Evolutionary conservation across 768 basidiomycete species (phyloP), one percentile per base, ranked within the genome.

Genomic region (Auriculariales sp.): DNA sequence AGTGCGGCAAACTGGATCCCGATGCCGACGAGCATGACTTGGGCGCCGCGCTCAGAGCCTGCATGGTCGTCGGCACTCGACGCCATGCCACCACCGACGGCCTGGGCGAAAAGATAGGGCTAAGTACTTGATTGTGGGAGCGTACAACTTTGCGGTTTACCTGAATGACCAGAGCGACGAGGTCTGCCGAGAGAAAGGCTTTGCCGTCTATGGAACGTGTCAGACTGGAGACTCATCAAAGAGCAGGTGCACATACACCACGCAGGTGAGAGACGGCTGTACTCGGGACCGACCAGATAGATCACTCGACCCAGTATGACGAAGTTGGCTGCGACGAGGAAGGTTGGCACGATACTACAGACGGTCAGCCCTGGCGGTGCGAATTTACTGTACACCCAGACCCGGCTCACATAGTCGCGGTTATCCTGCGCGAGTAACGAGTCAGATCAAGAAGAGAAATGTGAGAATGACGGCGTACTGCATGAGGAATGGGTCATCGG

Each of bases 151-250:
- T n/a, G n/a, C n/a, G n/a, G n/a, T n/a, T n/a, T n/a, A n/a, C 81
- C 63, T 85, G 82, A 2, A 82, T 61, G n/a, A 77, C 61, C 17
- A 85, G 68, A 12, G 80, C 73, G 31, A 79, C 59, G 22, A 80
- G 57, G 54, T 84, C 83, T 19, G 55, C 57, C 17, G 34, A 52
- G 50, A 64, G 58, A 53, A 66, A 65, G 61, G 56, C 53, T 64
- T 31, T 52, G 27, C 11, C 35, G 35, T 17, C 5, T 7, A 6
- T n/a, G 35, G 15, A 7, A n/a, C n/a, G n/a, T 7, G 4, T 17
- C 14, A 27, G 51, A 55, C 46, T 17, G 15, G 44, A 9, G 32
- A 30, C 7, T 9, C 10, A 30, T 28, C 22, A 27, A 19, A 3
- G 28, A n/a, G 56, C 49, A 44, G 51, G 7, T 17, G 66, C 70